Evolutionary conservation across 2,329 filamentous ascomycete genomes (phyloP).

Genomic region (Periglandula ipomoeae): DNA sequence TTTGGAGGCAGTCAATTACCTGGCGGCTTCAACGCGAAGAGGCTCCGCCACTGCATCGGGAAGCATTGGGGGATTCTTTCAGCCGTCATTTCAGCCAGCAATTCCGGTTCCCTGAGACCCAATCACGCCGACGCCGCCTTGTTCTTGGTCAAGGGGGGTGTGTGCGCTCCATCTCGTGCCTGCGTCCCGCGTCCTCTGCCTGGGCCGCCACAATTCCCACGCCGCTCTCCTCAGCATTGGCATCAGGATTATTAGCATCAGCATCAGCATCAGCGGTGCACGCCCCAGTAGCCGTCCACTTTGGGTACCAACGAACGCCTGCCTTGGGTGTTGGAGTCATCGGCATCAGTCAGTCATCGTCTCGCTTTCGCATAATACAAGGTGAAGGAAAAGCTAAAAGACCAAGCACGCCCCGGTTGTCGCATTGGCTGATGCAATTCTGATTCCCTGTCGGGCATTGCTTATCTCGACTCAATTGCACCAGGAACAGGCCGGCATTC

Average conservation of each 20-base stretch:
- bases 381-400: neutral
- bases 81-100: neutral
- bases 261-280: too few relatives aligned
- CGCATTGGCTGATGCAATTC: neutral
- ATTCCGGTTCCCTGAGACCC: neutral
- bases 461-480: constrained; percentile 1
- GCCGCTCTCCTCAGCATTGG: too few relatives aligned
- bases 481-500: neutral
- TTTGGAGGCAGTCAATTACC: neutral
- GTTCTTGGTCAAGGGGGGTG: neutral
- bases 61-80: neutral
- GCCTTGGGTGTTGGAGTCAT: constrained; percentile 4
- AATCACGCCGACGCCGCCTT: constrained; percentile 1
- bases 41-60: neutral
- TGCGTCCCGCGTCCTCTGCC: constrained; percentile 3
- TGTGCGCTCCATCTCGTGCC: constrained; percentile 4
- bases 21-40: neutral
- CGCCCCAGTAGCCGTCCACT: neutral
- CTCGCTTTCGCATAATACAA: neutral
- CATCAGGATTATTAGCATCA: neutral
- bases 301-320: constrained; percentile 9
- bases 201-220: too few relatives aligned
- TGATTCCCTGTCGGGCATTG: too few relatives aligned
- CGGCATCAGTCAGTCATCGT: neutral
- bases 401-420: neutral